Conservation (phyloP, 169 alveolate genomes). For the Cryptosporidium meleagridis region DNA sequence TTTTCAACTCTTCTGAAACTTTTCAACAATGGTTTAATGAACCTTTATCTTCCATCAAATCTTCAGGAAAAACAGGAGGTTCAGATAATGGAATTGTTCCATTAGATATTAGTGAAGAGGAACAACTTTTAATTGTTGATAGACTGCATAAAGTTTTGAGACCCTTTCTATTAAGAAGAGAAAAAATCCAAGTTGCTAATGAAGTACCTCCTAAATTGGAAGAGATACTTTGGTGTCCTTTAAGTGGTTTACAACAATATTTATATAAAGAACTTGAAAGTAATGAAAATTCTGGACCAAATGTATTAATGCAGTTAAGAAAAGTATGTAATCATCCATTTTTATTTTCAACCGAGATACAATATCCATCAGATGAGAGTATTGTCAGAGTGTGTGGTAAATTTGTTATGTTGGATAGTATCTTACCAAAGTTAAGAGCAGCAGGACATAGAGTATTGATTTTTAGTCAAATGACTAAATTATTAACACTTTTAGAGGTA, state of each 20-base stretch:
- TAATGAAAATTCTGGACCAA: constrained; percentile 85
- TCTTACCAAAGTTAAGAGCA: constrained; percentile 87
- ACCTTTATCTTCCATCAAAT: constrained; percentile 80
- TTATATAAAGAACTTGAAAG: constrained; percentile 87
- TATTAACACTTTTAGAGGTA: constrained; percentile 90
- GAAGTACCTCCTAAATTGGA: constrained; percentile 93
- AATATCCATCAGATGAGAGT: constrained; percentile 86
- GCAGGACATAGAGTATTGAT: constrained; percentile 93
- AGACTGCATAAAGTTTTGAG: constrained; percentile 92
- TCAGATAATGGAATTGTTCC: constrained; percentile 85
- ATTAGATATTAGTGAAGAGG: constrained; percentile 90
- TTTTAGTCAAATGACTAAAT: constrained; percentile 92
- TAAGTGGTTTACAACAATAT: constrained; percentile 87
- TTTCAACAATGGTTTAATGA: constrained; percentile 93
- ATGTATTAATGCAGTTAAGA: constrained; percentile 91
- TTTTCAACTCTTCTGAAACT: constrained; percentile 90
- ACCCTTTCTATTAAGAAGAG: constrained; percentile 93
- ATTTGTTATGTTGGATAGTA: constrained; percentile 90
- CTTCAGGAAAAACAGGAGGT: constrained; percentile 82
- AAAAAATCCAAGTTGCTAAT: constrained; percentile 92
- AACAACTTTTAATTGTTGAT: constrained; percentile 86
- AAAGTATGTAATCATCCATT: constrained; percentile 95
- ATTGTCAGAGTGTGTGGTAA: constrained; percentile 91
- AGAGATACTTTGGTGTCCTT: constrained; percentile 88
- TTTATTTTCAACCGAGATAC: constrained; percentile 88